These are phyloP conservation scores for Amanita phalloides DNA, from an alignment of 768 basidiomycete genomes.

Conservation along the genomic window DNA sequence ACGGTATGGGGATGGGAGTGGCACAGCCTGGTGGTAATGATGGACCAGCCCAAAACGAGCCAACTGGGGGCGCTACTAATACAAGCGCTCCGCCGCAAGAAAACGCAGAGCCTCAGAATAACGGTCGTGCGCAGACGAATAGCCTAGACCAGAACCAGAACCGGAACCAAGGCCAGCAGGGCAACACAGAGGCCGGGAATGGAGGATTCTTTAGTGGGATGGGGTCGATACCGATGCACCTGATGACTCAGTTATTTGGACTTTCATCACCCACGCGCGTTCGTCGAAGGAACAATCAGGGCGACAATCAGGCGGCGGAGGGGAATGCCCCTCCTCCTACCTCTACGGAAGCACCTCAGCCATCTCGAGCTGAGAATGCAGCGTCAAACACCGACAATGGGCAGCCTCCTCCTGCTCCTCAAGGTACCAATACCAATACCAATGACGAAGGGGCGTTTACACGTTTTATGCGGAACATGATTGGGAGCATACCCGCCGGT, in stretches of 20 bases:
- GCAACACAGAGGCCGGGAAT: neutral
- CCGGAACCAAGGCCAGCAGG: neutral
- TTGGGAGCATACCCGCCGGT: neutral
- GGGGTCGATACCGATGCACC: neutral
- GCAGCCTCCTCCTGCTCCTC: neutral
- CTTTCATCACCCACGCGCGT: neutral
- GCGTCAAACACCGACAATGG: neutral
- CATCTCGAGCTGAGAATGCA: neutral
- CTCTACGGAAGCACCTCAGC: neutral
- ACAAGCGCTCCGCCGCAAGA: neutral
- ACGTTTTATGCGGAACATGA: slow-evolving; percentile 8
- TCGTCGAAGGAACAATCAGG: slow-evolving; percentile 6
- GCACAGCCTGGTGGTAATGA: neutral
- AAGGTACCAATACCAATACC: neutral
- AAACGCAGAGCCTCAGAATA: neutral
- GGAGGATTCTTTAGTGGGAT: neutral
- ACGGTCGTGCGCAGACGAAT: neutral
- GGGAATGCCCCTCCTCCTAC: neutral
- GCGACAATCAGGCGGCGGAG: neutral
- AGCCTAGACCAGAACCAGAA: neutral
- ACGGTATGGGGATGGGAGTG: slow-evolving; percentile 5
- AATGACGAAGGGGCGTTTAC: slow-evolving; percentile 1
- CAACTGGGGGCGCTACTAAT: neutral
- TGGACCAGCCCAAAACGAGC: neutral
- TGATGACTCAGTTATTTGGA: neutral